Conservation (phyloP, 2,329 filamentous ascomycete species). For the Monilinia laxa region DNA sequence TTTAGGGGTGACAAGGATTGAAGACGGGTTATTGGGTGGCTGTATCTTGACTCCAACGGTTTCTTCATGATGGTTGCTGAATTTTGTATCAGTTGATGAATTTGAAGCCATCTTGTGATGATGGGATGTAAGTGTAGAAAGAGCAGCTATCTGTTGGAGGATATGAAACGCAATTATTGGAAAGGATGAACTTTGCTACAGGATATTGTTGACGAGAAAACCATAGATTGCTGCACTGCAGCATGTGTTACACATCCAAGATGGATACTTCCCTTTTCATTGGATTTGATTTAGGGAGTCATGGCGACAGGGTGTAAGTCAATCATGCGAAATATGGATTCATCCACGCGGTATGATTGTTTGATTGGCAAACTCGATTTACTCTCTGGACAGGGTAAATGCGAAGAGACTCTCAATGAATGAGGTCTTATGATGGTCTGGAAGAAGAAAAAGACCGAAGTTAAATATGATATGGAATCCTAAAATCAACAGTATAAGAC, state of each 20-base stretch:
- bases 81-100: background rate
- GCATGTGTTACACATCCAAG: background rate
- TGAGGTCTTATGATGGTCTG: background rate
- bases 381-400: background rate
- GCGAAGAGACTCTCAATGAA: background rate
- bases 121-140: background rate
- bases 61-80: slow-evolving; percentile 1
- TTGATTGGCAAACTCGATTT: background rate
- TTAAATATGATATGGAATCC: background rate
- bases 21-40: background rate
- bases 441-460: background rate
- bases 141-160: background rate
- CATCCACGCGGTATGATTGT: background rate
- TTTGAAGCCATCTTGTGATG: background rate
- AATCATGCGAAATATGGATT: slow-evolving; percentile 1
- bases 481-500: background rate
- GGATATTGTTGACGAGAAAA: background rate
- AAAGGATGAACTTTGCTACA: background rate
- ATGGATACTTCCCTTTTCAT: background rate
- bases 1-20: background rate
- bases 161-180: background rate
- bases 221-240: background rate
- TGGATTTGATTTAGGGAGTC: background rate
- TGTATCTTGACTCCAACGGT: slow-evolving; percentile 4
- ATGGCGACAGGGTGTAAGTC: background rate